Conservation (phyloP, 2,329 filamentous ascomycete species). For the Capronia epimyces region DNA sequence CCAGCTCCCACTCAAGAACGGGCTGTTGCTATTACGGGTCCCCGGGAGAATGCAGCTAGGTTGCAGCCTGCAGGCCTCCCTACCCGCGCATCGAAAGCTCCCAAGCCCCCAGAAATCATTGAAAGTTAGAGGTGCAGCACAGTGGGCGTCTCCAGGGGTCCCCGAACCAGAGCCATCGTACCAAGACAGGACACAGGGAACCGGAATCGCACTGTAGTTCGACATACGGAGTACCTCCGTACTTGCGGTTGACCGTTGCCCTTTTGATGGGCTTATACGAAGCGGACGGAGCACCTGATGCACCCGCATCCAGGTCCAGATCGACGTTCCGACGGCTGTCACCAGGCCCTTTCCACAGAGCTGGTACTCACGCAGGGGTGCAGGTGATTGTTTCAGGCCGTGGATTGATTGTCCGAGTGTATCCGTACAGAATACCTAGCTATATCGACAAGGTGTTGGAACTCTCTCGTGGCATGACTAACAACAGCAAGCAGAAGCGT, state of each 20-base stretch:
- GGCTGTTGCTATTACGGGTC: background rate
- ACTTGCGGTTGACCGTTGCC: no score
- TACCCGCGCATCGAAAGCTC: no score
- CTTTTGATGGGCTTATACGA: no score
- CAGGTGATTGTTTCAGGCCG: background rate
- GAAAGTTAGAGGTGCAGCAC: background rate
- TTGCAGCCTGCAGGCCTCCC: no score
- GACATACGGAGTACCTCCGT: no score
- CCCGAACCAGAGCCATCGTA: background rate
- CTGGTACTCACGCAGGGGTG: conserved; percentile 1
- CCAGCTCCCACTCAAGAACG: no score
- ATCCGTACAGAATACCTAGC: no score
- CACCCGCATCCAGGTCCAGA: background rate
- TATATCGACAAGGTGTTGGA: background rate
- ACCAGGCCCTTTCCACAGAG: conserved; percentile 1
- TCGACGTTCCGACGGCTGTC: conserved; percentile 5
- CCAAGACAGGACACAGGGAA: no score
- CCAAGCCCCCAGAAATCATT: no score
- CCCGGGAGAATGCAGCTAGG: no score
- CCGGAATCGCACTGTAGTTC: no score
- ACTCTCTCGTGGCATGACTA: background rate
- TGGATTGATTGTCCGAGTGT: background rate
- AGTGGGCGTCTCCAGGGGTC: background rate
- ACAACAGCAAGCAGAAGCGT: background rate
- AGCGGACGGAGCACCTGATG: background rate